A percentile compares a stretch with the other conserved stretches of the same genome.
These are phyloP conservation scores for Lactarius deliciosus DNA, from an alignment of 768 basidiomycete genomes.

Conservation along the genomic window DNA sequence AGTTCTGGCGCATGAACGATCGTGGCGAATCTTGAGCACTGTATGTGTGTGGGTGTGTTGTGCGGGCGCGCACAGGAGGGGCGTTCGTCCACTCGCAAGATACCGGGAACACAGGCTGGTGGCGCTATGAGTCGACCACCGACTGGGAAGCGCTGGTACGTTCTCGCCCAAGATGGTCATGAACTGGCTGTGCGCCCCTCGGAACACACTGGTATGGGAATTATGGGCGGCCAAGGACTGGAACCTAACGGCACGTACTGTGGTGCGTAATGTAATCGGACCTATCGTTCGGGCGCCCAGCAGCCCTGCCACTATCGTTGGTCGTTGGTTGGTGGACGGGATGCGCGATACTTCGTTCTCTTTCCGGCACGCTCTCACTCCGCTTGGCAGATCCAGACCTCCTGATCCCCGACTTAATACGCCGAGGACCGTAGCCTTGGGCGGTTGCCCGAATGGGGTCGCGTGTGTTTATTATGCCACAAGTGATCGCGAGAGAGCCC, in stretches of 20 bases:
- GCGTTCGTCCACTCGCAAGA: not conserved
- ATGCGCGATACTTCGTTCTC: not conserved
- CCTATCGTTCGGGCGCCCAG: not conserved
- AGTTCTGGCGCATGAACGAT: slow-evolving; percentile 13
- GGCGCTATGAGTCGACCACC: slow-evolving; percentile 9
- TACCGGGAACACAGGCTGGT: not conserved
- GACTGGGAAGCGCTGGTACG: slow-evolving; percentile 13
- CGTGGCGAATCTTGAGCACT: slow-evolving; percentile 1
- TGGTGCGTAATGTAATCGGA: slow-evolving; percentile 23
- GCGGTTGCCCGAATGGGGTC: not conserved
- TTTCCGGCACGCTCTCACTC: not conserved
- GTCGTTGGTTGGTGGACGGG: slow-evolving; percentile 2
- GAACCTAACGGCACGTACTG: slow-evolving; percentile 12
- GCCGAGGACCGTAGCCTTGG: slow-evolving; percentile 4
- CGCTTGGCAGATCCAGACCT: not conserved
- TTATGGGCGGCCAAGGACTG: slow-evolving; percentile 16
- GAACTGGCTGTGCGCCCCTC: slow-evolving; percentile 2
- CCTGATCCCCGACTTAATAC: slow-evolving; percentile 14
- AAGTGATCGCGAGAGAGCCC: slow-evolving; percentile 1
- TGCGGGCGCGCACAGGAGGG: not conserved
- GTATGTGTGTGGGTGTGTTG: not conserved
- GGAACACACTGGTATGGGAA: slow-evolving; percentile 13
- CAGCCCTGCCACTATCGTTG: not conserved
- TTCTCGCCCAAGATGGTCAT: slow-evolving; percentile 21
- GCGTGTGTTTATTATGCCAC: not conserved